Conservation (phyloP, 441 rosid species). For the Lepidium campestre region DNA sequence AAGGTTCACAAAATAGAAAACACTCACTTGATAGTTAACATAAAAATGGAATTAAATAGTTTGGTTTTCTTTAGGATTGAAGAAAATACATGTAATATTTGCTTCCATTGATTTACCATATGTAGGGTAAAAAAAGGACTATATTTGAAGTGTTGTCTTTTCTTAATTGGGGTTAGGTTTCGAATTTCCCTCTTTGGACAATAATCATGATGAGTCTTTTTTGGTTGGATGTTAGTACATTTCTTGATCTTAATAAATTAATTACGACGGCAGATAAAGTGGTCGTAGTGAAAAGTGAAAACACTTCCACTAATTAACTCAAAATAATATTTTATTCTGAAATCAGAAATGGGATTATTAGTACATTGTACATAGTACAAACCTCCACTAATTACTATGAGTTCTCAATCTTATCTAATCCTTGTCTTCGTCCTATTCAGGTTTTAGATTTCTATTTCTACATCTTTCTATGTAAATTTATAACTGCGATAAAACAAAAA, state of each 20-base stretch:
- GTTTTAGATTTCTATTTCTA: background rate
- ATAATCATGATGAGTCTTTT: constrained; percentile 15
- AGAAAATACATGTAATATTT: background rate
- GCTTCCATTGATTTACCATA: background rate
- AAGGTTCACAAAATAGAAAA: background rate
- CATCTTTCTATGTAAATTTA: background rate
- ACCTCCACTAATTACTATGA: background rate
- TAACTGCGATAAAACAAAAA: too few relatives aligned
- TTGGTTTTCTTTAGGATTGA: background rate
- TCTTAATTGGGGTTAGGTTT: constrained; percentile 17
- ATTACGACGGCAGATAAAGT: background rate
- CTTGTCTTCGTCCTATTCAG: background rate
- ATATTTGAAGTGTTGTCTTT: background rate
- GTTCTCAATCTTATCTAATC: background rate
- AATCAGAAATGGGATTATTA: background rate
- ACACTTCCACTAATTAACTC: constrained; percentile 15
- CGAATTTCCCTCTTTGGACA: constrained; percentile 14
- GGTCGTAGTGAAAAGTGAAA: background rate
- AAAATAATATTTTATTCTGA: background rate
- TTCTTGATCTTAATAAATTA: background rate
- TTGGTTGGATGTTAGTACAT: background rate
- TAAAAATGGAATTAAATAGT: background rate
- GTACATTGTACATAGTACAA: constrained; percentile 4
- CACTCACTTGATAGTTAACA: background rate
- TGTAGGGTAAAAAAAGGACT: too few relatives aligned